Evolutionary conservation across 176 grass and related monocot species (phyloP).

Genomic region (Poa annua): DNA sequence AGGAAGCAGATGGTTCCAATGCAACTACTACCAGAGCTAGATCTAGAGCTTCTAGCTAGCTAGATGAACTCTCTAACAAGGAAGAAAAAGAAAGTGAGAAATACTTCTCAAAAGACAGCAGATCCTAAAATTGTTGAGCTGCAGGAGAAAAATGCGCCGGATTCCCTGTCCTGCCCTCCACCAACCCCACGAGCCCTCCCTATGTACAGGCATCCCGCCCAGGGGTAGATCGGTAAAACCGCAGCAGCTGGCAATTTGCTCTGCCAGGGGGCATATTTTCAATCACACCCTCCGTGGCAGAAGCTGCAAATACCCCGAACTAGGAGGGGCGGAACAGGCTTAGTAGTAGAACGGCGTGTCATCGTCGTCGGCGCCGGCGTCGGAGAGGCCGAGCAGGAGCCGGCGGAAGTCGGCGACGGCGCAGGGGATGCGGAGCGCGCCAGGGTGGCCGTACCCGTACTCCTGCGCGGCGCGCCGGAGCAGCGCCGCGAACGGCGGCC

Average conservation of each 20-base stretch:
- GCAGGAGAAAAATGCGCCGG: constrained; percentile 39
- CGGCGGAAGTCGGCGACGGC: constrained; percentile 65
- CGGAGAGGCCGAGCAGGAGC: constrained; percentile 52
- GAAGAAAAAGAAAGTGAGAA: neutral
- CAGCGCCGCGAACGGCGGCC: constrained; percentile 70
- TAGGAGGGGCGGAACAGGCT: neutral
- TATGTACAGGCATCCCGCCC: constrained; percentile 40
- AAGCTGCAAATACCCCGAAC: neutral
- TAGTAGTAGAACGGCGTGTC: neutral
- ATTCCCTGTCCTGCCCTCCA: constrained; percentile 35
- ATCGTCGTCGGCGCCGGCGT: constrained; percentile 2
- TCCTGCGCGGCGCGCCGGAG: constrained; percentile 83
- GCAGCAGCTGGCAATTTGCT: constrained; percentile 4
- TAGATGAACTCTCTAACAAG: neutral
- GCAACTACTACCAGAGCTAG: constrained; percentile 32
- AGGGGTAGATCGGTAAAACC: constrained; percentile 37
- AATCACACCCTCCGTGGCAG: constrained; percentile 26
- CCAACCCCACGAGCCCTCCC: neutral
- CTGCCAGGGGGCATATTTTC: constrained; percentile 33
- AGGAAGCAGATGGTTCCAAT: constrained; percentile 13
- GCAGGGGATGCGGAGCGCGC: constrained; percentile 93
- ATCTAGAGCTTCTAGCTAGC: constrained; percentile 43
- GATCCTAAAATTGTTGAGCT: constrained; percentile 48
- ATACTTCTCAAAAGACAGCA: constrained; percentile 42
- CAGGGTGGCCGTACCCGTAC: constrained; percentile 86